Evolutionary conservation across 495 filamentous ascomycete genomes (phyloP).

Genomic region (Bryoglossum gracile): DNA sequence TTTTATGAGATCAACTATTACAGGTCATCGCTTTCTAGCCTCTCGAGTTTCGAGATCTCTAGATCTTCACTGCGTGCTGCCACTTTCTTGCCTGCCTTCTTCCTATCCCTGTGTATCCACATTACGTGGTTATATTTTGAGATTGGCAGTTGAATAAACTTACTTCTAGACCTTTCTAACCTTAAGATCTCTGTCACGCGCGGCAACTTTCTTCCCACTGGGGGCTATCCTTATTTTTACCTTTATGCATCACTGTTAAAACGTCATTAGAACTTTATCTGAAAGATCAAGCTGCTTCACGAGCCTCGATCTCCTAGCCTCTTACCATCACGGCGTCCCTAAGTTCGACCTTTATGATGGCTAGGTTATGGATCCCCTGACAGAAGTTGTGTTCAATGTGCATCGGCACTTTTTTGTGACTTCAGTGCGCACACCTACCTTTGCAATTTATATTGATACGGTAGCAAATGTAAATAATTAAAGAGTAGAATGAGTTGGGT

Average conservation of each 20-base stretch:
- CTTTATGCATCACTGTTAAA: neutral
- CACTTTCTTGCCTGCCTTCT: neutral
- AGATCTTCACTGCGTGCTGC: neutral
- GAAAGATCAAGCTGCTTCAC: neutral
- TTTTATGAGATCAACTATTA: no score
- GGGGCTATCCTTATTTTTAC: conserved; percentile 2
- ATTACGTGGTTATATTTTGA: neutral
- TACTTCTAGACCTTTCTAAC: neutral
- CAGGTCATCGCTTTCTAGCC: neutral
- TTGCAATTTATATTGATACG: no score
- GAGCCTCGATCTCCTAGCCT: neutral
- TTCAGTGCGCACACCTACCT: no score
- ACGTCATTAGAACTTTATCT: neutral
- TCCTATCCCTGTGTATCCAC: neutral
- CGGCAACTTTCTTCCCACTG: neutral
- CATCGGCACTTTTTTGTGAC: no score
- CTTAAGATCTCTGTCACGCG: neutral
- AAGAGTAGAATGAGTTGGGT: no score
- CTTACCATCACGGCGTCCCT: neutral
- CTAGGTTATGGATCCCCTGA: no score
- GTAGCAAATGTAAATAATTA: no score
- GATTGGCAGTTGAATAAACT: neutral
- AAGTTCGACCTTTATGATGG: neutral
- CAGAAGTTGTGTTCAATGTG: no score
- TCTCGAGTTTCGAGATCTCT: conserved; percentile 1